Evolutionary conservation across 176 grass and related monocot species (phyloP).

Genomic region (Otatea glauca): DNA sequence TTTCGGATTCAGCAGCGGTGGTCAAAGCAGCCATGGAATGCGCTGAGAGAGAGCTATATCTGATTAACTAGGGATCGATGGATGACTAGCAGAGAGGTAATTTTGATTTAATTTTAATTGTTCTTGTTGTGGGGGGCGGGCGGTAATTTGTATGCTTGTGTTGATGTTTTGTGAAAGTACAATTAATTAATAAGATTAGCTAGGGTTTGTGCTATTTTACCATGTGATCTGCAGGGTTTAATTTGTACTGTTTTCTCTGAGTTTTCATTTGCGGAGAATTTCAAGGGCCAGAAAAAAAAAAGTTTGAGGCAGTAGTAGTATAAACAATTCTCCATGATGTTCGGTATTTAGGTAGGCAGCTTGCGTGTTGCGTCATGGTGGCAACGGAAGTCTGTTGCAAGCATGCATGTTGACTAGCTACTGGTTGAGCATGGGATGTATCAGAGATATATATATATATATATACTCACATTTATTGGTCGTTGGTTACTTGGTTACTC

Average conservation of each 20-base stretch:
- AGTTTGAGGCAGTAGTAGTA: background rate
- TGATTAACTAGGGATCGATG: conserved; percentile 51
- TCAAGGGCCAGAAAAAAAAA: background rate
- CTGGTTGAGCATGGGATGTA: conserved; percentile 40
- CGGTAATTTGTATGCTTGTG: conserved; percentile 17
- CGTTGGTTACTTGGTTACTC: conserved; percentile 41
- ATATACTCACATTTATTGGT: conserved; percentile 48
- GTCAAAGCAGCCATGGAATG: conserved; percentile 70
- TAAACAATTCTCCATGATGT: conserved; percentile 24
- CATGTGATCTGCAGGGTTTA: background rate
- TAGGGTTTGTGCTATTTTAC: conserved; percentile 47
- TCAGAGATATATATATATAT: conserved; percentile 40
- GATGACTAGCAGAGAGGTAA: conserved; percentile 71
- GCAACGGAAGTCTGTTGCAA: conserved; percentile 6
- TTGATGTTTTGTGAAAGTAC: conserved; percentile 47
- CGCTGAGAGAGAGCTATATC: conserved; percentile 42
- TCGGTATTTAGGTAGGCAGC: background rate
- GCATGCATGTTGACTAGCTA: conserved; percentile 43
- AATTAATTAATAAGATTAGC: conserved; percentile 57
- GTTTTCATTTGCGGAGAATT: background rate
- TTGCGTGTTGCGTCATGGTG: background rate
- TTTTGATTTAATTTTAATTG: conserved; percentile 54
- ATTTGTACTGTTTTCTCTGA: conserved; percentile 4
- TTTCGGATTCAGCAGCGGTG: conserved; percentile 61
- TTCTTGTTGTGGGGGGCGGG: background rate